Percentiles rank a stretch among this genome's conserved stretches.
phyloP scores from a whole-genome alignment of 2,329 filamentous ascomycete species.

The Lizonia empirigonia region DNA sequence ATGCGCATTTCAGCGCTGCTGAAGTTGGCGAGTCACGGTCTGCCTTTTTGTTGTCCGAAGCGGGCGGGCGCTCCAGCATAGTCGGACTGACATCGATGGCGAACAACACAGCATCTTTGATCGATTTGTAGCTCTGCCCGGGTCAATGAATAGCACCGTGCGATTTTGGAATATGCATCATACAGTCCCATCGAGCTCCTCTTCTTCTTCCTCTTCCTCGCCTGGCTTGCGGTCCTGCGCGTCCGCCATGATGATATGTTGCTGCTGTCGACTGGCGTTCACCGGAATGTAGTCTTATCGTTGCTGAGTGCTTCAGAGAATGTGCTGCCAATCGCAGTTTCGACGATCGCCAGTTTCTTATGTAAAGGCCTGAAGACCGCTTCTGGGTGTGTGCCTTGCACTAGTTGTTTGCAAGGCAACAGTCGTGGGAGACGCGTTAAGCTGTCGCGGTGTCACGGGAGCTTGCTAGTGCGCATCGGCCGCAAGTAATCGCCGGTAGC shows the following conservation, averaged over 20 bases:
- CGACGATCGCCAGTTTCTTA: background rate
- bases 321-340: too few species aligned
- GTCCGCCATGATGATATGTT: conserved; percentile 36
- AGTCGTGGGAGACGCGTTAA: conserved; percentile 29
- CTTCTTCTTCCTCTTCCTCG: conserved; percentile 70
- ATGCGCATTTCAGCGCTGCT: conserved; percentile 91
- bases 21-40: conserved; percentile 78
- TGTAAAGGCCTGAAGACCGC: background rate
- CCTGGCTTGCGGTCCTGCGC: conserved; percentile 37
- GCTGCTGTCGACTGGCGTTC: background rate
- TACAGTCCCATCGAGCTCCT: conserved; percentile 71
- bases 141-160: conserved; percentile 17
- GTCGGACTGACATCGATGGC: conserved; percentile 88
- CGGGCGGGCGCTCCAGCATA: conserved; percentile 75
- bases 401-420: conserved; percentile 28
- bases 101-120: conserved; percentile 98
- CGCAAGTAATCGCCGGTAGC: conserved; percentile 5
- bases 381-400: conserved; percentile 4
- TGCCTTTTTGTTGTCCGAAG: conserved; percentile 69
- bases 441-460: conserved; percentile 31
- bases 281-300: background rate
- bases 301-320: background rate
- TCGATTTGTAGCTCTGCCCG: conserved; percentile 75
- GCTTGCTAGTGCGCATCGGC: conserved; percentile 3
- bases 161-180: conserved; percentile 19